Base-by-base conservation (phyloP, 2,329 filamentous ascomycete genomes). In the Fusarium devonianum region DNA sequence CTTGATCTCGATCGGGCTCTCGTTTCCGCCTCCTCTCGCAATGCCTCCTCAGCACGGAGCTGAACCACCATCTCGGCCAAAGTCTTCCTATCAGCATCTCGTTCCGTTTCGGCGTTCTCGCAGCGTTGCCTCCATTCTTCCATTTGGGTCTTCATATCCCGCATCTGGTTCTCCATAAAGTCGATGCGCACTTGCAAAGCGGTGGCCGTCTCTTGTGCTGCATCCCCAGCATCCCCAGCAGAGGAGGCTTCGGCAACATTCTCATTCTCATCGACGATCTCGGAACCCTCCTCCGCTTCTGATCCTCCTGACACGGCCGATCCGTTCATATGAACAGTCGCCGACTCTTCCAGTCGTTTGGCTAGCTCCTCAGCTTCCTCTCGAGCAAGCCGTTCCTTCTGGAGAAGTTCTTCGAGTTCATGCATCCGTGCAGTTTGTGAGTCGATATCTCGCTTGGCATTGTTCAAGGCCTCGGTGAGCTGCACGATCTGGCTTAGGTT, bases 41-140 rank as follows among this genome's bases (percentile, higher is more conserved):
- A 74, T 21, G 76, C 79, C 58, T 82, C 83, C 61, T 86, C 84
- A 61, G 92, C 80, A 42, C 92, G 84, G 46, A 97, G 88, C 59
- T 88, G 87, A 62, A 90, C 79, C 10, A 97, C 86, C 90, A 97
- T 94, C 67, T 96, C 90, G 1, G 89, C 87, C 33, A 99, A 74
- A 2, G 87, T 88, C 69, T 88, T 87, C 44, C 88, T 85, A 43
- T 86, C 84, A 30, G 83, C 78, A 44, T 87, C 84, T 34, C 87
- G 83, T 63, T 96, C 92, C 7, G 82, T 76, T 69, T 97, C 93
- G 4, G 92, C 92, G 49, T 77, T 81, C 69, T 96, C 89, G 7
- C 92, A 92, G 21, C 90, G 85, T 46, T 83, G 77, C 64, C 87
- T 87, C 75, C 90, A 96, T 6, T 79, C 75, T 43, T 94, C 87